Conservation (phyloP, 2,329 filamentous ascomycete genomes). For the Pseudogymnoascus sp. region DNA sequence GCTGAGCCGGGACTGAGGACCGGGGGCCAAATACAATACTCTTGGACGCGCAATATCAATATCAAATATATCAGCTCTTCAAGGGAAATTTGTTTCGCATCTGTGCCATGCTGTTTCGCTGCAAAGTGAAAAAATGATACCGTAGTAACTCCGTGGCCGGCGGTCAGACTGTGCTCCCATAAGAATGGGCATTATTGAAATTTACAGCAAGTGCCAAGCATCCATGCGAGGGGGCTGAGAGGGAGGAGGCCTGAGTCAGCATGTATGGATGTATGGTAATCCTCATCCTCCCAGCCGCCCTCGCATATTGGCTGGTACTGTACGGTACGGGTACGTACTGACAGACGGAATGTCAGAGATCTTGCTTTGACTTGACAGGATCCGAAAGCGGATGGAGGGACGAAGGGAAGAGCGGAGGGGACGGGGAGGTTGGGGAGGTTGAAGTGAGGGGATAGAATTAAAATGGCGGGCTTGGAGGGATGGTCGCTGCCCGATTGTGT, state of each 20-base stretch:
- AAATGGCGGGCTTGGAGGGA: not conserved
- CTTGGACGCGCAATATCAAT: not conserved
- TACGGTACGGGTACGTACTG: not conserved
- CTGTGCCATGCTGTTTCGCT: not conserved
- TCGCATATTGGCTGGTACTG: not conserved
- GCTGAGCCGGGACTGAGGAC: not conserved
- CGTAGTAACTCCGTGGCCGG: not conserved
- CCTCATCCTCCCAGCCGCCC: not conserved
- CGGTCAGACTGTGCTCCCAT: slow-evolving; percentile 3
- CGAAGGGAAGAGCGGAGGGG: not conserved
- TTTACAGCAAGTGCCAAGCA: not conserved
- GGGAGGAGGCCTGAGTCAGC: not conserved
- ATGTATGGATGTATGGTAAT: not conserved
- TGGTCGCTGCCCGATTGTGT: not conserved
- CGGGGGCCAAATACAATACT: not conserved
- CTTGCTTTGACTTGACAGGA: not conserved
- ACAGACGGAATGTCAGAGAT: not conserved
- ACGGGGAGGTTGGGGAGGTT: not conserved
- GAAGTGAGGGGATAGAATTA: not conserved
- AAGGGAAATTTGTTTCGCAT: slow-evolving; percentile 1
- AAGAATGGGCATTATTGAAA: slow-evolving; percentile 3
- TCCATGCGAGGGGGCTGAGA: not conserved
- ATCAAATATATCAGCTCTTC: slow-evolving; percentile 2
- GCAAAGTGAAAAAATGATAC: not conserved
- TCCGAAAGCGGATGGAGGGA: not conserved